Evolutionary conservation across 108 stramenopile species (phyloP), one percentile per base, ranked within the genome.

Genomic region (Nitzschia sp.): DNA sequence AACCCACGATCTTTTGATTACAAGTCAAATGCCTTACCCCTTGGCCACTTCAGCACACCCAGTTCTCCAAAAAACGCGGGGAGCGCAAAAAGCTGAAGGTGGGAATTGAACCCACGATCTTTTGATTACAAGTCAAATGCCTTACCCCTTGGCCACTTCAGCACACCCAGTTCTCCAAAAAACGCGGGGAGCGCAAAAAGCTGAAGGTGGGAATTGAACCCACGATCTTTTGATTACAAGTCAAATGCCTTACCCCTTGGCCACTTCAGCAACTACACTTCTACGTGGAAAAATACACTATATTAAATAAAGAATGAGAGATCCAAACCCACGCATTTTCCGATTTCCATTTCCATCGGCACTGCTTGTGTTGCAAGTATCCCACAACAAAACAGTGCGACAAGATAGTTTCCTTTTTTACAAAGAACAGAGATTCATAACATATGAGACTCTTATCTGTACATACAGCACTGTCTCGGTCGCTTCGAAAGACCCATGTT

Each of bases 101-200:
- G 65, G 66, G 82, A 76, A 73, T 83, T 65, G 82, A 83, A 83
- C 82, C 70, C 53, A 63, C 79, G 82, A 83, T 80, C 82, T 83
- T 83, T 76, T 80, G 79, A 83, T 83, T 83, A 83, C 82, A 83
- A 83, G 82, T 83, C 79, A 80, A 76, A 83, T 83, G 82, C 82
- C 70, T 80, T 83, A 70, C 79, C 82, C 79, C 82, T 83, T 75
- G 70, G 82, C 82, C 79, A 83, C 64, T 68, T 78, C 53, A 76
- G 82, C 82, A 24, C n/a, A n/a, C n/a, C n/a, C n/a, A 12, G n/a
- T 12, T 40, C 2, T 25, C 17, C 21, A 54, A 24, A 12, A 54
- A 12, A 3, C 8, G 53, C 22, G 12, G 6, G 21, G n/a, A 25
- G 21, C 2, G 53, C 37, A 53, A 66, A 38, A 53, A 52, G 53